Percentiles rank a stretch among this genome's conserved stretches.
Evolutionary conservation across 1,284 basidiomycete genomes (phyloP).

Genomic region (Exobasidium rhododendri): DNA sequence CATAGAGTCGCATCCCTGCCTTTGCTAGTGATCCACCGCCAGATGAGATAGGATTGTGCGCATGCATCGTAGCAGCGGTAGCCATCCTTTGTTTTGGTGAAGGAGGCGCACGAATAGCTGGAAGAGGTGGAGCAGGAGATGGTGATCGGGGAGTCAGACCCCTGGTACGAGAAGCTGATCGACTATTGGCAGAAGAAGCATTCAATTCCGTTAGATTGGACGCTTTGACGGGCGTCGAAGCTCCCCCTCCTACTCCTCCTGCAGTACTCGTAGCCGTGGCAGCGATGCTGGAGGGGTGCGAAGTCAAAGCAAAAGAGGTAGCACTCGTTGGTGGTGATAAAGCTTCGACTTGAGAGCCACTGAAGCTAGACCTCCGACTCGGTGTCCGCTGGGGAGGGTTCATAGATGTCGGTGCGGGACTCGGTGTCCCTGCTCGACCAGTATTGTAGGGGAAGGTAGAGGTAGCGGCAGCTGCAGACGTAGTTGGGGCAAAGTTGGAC

Average conservation of each 20-base stretch:
- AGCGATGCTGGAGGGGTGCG: constrained; percentile 7
- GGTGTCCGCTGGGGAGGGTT: constrained; percentile 47
- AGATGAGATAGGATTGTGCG: not conserved
- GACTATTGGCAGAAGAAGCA: not conserved
- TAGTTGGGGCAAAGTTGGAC: constrained; percentile 12
- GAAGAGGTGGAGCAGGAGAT: constrained; percentile 57
- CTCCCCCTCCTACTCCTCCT: not conserved
- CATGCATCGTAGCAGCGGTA: constrained; percentile 17
- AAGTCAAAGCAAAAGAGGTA: constrained; percentile 32
- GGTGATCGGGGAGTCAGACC: constrained; percentile 35
- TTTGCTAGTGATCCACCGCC: constrained; percentile 22
- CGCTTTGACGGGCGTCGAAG: not conserved
- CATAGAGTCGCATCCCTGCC: constrained; percentile 65
- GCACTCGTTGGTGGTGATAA: constrained; percentile 47
- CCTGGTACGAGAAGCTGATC: constrained; percentile 37
- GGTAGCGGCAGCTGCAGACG: constrained; percentile 28
- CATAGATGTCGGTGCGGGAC: constrained; percentile 31
- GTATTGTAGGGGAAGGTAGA: constrained; percentile 21
- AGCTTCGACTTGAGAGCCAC: constrained; percentile 41
- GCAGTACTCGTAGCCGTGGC: no score
- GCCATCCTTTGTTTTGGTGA: constrained; percentile 42
- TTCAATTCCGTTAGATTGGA: not conserved
- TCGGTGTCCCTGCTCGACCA: constrained; percentile 29
- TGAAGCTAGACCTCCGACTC: constrained; percentile 46
- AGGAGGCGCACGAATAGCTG: constrained; percentile 47